phyloP scores from a whole-genome alignment of 257 asterid species.

The Scutellaria galericulata region DNA sequence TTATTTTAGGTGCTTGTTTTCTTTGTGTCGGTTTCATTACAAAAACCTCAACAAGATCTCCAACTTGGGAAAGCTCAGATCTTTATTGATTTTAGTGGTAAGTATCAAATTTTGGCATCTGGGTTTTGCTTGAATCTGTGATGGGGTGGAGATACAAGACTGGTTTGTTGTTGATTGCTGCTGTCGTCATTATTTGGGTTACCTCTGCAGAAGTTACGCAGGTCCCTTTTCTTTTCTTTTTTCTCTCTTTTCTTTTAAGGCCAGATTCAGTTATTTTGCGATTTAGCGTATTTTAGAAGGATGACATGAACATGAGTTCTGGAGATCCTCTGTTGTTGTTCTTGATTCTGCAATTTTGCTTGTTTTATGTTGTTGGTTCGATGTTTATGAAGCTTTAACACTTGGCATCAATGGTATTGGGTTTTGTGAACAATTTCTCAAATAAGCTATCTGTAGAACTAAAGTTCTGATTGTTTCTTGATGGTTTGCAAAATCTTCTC shows the following conservation, averaged over 20 bases:
- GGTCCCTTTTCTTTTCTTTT: constrained; percentile 46
- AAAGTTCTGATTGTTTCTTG: neutral
- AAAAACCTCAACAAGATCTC: constrained; percentile 31
- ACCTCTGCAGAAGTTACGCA: constrained; percentile 99
- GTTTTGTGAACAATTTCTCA: neutral
- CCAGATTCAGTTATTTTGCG: neutral
- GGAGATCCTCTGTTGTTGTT: constrained; percentile 12
- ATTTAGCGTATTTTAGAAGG: neutral
- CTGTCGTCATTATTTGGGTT: constrained; percentile 97
- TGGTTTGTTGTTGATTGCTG: constrained; percentile 81
- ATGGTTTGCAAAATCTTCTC: neutral
- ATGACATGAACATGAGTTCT: neutral
- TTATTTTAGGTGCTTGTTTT: constrained; percentile 17
- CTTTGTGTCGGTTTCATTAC: constrained; percentile 28
- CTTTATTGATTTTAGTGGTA: constrained; percentile 37
- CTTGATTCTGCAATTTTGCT: constrained; percentile 14
- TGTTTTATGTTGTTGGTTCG: neutral
- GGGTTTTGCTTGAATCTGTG: constrained; percentile 47
- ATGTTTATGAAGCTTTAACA: neutral
- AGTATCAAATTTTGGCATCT: constrained; percentile 45
- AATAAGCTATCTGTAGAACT: neutral
- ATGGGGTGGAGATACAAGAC: constrained; percentile 94
- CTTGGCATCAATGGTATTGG: constrained; percentile 19
- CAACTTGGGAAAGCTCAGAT: constrained; percentile 42
- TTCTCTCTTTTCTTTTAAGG: constrained; percentile 8